These are phyloP conservation scores for Meyerozyma elateridarum DNA, from an alignment of 1,139 yeast species.

Conservation along the genomic window DNA sequence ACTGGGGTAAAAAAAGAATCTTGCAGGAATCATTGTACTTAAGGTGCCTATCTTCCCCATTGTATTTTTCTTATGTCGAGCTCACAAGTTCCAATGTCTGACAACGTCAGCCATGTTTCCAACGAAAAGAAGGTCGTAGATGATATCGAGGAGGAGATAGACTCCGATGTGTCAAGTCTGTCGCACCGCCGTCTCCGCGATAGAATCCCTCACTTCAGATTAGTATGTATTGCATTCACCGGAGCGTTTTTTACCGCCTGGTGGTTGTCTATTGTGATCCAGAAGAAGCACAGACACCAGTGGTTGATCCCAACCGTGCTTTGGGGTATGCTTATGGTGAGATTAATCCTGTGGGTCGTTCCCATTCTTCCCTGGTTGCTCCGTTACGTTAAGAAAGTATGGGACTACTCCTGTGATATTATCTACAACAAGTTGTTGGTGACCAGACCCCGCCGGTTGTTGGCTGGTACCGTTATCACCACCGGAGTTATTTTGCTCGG, in stretches of 20 bases:
- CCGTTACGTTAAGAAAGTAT: constrained; percentile 23
- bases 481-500: constrained; percentile 49
- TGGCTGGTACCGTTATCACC: constrained; percentile 43
- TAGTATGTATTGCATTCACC: constrained; percentile 26
- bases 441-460: constrained; percentile 33
- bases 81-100: too few species aligned
- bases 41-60: too few species aligned
- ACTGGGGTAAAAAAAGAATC: too few species aligned
- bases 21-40: too few species aligned
- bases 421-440: constrained; percentile 35
- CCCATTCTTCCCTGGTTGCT: constrained; percentile 33
- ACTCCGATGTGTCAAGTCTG: neutral
- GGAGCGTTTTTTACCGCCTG: constrained; percentile 57
- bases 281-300: constrained; percentile 45
- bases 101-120: too few species aligned
- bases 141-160: constrained; percentile 1
- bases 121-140: neutral
- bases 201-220: constrained; percentile 7
- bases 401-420: constrained; percentile 39
- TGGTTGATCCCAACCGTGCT: constrained; percentile 65
- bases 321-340: constrained; percentile 50
- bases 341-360: constrained; percentile 52
- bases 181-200: neutral
- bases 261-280: constrained; percentile 61
- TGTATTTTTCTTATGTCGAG: too few species aligned